A percentile compares a stretch with the other conserved stretches of the same genome.
Evolutionary conservation across 2,329 filamentous ascomycete genomes (phyloP).

Genomic region (Fusarium dimerum): DNA sequence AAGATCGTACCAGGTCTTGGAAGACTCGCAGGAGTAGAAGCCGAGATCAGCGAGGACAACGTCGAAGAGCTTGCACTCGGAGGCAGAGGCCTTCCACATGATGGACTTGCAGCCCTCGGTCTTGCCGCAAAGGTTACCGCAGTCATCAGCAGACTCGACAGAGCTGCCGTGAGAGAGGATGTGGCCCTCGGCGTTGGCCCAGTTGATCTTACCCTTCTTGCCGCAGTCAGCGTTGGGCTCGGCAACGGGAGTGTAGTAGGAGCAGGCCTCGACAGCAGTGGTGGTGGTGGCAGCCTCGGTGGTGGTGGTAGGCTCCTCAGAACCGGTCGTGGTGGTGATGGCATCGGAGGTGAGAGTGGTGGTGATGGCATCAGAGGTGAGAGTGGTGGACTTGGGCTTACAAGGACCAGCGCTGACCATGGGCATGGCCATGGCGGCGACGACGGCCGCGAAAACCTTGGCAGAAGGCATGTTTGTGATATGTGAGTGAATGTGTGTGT

Average conservation of each 20-base stretch:
- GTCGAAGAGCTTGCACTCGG: background rate
- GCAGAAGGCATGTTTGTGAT: constrained; percentile 14
- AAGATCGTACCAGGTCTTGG: background rate
- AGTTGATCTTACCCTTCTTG: background rate
- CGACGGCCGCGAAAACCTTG: constrained; percentile 21
- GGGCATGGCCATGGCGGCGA: constrained; percentile 19
- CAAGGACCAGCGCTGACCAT: constrained; percentile 16
- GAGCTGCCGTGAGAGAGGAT: background rate
- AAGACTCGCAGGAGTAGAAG: background rate
- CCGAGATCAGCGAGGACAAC: background rate
- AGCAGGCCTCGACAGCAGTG: background rate
- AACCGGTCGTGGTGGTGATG: constrained; percentile 2
- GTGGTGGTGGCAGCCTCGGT: constrained; percentile 7
- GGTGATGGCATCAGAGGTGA: background rate
- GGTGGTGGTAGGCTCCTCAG: background rate
- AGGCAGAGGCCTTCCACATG: background rate
- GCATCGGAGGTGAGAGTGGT: background rate
- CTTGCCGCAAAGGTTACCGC: background rate
- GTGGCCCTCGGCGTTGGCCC: background rate
- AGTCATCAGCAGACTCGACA: background rate
- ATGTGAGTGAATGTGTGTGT: background rate
- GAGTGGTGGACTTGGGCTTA: constrained; percentile 15
- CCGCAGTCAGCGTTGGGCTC: background rate
- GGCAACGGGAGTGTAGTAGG: background rate
- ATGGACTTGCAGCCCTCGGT: background rate